Evolutionary conservation across 331 rosid species (phyloP).

Genomic region (Telfairia occidentalis): DNA sequence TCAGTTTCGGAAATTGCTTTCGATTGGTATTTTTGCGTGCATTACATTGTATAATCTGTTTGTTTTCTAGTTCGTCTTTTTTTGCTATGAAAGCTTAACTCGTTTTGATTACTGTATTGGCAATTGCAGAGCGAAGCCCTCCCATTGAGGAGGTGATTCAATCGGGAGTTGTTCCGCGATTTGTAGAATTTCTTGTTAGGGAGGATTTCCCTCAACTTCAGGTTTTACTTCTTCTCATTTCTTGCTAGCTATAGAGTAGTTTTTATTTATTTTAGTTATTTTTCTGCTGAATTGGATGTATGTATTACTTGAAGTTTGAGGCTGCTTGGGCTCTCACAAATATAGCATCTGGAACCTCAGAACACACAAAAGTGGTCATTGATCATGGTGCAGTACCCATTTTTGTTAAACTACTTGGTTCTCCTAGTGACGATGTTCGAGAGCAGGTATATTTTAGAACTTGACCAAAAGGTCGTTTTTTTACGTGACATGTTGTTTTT

Average conservation of each 20-base stretch:
- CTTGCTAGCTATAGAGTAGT: neutral
- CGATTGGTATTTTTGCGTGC: slow-evolving; percentile 9
- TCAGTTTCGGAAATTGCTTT: slow-evolving; percentile 18
- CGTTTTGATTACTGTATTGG: neutral
- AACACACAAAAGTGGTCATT: slow-evolving; percentile 13
- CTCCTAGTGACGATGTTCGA: slow-evolving; percentile 15
- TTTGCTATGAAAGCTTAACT: neutral
- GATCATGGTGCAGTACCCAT: slow-evolving; percentile 20
- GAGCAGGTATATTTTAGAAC: slow-evolving; percentile 13
- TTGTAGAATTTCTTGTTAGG: slow-evolving; percentile 15
- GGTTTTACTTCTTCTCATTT: neutral
- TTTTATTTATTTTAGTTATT: neutral
- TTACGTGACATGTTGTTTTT: neutral
- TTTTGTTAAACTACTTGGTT: slow-evolving; percentile 7
- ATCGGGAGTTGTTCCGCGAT: slow-evolving; percentile 17
- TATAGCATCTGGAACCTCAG: slow-evolving; percentile 16
- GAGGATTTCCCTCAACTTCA: slow-evolving; percentile 17
- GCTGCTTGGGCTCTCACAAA: slow-evolving; percentile 21
- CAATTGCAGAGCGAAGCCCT: slow-evolving; percentile 14
- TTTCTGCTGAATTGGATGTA: neutral
- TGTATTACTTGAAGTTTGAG: slow-evolving; percentile 7
- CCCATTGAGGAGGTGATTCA: slow-evolving; percentile 19
- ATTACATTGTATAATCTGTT: neutral
- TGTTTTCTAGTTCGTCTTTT: neutral
- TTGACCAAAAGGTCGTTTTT: too few relatives aligned